Evolutionary conservation across 441 rosid species (phyloP).

Genomic region (Iberis amara): DNA sequence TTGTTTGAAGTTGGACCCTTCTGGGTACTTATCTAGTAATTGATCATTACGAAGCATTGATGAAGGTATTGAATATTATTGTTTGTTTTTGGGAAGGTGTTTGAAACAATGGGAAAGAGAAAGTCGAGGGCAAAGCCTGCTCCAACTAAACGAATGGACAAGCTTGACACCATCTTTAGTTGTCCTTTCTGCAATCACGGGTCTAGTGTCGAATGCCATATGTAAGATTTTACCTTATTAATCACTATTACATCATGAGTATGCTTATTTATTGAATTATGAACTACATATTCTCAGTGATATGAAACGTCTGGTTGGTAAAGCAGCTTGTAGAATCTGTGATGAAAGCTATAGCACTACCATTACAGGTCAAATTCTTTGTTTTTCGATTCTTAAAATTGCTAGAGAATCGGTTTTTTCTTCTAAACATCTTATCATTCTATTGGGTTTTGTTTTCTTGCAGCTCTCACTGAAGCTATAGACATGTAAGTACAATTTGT

Average conservation of each 20-base stretch:
- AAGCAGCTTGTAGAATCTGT: constrained; percentile 49
- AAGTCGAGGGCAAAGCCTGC: constrained; percentile 88
- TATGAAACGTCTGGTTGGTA: constrained; percentile 48
- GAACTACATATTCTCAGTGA: constrained; percentile 31
- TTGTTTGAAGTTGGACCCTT: background rate
- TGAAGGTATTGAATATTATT: too few relatives aligned
- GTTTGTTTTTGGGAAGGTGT: background rate
- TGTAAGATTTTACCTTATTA: constrained; percentile 40
- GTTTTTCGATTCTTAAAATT: background rate
- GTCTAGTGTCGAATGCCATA: constrained; percentile 74
- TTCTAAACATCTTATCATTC: background rate
- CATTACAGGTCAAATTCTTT: constrained; percentile 35
- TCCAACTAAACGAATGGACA: constrained; percentile 77
- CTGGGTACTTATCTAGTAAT: background rate
- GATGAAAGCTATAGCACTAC: constrained; percentile 51
- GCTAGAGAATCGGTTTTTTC: background rate
- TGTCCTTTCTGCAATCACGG: constrained; percentile 98
- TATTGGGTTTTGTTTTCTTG: constrained; percentile 28
- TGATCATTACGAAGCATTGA: background rate
- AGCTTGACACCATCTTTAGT: constrained; percentile 87
- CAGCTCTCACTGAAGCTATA: constrained; percentile 81
- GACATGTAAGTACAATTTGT: constrained; percentile 59
- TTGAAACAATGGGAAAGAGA: constrained; percentile 69
- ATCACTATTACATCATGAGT: background rate
- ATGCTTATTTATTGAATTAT: background rate